Evolutionary conservation across 768 basidiomycete species (phyloP), one percentile per base, ranked within the genome.

Genomic region (Lepiota brunneoincarnata): DNA sequence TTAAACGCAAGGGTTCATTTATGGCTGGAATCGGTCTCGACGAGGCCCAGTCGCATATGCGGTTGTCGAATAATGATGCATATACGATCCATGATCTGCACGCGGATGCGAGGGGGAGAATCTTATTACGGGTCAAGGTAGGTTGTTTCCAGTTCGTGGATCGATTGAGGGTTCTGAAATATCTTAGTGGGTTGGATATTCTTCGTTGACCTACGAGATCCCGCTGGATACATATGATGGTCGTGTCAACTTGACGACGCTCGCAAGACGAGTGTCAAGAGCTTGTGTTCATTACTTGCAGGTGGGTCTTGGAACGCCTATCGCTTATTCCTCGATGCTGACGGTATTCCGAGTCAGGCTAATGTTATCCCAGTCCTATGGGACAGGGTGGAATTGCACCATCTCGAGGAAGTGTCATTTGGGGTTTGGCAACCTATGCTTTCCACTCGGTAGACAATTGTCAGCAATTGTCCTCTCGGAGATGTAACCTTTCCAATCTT

Each of bases 391-490:
- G 76, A 83, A 53, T 75, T 90, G 45, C 84, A 86, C 64, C 81
- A 87, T 60, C 72, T 90, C 57, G 87, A 89, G 67, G 87, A 89
- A 67, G 69, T 83, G 21, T 69, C 80, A 0, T 75, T 80, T 57
- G 87, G 87, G 55, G 78, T 81, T 49, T 90, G 87, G 87, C 84
- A 86, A 64, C 86, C 87, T 39, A 85, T 87, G 77, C 69, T 82
- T 24, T 76, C 77, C 18, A 70, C 74, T 55, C 69, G 70, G 17
- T 21, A 43, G 20, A 43, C 4, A 11, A 43, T 20, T 43, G 6
- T 43, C 4, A 5, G 20, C 5, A 3, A 18, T 48, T n/a, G 15
- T 21, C 31, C 18, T 35, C n/a, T 48, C 5, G 5, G n/a, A 12
- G 20, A 3, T 20, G 0, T 46, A 17, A 36, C 23, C 23, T 18